A percentile compares a stretch with the other conserved stretches of the same genome.
phyloP scores from a whole-genome alignment of 306 rosid genomes.

The Sechiopsis laciniata region DNA sequence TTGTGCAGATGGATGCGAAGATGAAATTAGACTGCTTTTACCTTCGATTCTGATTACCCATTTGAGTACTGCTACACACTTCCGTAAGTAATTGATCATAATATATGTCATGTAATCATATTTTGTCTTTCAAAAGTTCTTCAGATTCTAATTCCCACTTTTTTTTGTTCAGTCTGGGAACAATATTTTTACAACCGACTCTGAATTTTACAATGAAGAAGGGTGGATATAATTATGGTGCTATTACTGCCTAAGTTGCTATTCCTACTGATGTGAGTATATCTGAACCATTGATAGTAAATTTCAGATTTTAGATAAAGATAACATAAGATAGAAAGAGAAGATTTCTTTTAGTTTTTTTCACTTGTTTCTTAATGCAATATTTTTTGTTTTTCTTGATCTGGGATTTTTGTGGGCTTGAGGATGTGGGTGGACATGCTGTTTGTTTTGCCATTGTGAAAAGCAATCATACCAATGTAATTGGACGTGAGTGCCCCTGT shows the following conservation, averaged over 20 bases:
- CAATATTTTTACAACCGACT: no score
- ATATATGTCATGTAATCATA: neutral
- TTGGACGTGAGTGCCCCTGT: slow-evolving; percentile 75
- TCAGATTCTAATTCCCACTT: neutral
- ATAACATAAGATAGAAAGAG: no score
- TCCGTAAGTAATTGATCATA: slow-evolving; percentile 33
- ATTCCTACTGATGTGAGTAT: slow-evolving; percentile 28
- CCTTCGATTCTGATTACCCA: slow-evolving; percentile 35
- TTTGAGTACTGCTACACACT: slow-evolving; percentile 71
- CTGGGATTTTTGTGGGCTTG: slow-evolving; percentile 24
- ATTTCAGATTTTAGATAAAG: no score
- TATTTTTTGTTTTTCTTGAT: slow-evolving; percentile 2
- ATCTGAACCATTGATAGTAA: neutral
- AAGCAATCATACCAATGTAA: slow-evolving; percentile 49
- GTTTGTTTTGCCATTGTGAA: slow-evolving; percentile 53
- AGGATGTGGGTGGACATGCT: slow-evolving; percentile 26
- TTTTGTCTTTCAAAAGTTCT: slow-evolving; percentile 6
- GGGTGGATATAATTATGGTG: slow-evolving; percentile 39
- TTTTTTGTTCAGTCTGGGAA: no score
- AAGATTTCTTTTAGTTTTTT: neutral
- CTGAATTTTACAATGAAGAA: slow-evolving; percentile 66
- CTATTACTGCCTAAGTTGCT: neutral
- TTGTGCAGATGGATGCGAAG: slow-evolving; percentile 52
- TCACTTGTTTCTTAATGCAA: neutral
- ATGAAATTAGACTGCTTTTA: slow-evolving; percentile 29